These are phyloP conservation scores for Penicillium subrubescens DNA, from an alignment of 495 filamentous ascomycete genomes.

Conservation along the genomic window DNA sequence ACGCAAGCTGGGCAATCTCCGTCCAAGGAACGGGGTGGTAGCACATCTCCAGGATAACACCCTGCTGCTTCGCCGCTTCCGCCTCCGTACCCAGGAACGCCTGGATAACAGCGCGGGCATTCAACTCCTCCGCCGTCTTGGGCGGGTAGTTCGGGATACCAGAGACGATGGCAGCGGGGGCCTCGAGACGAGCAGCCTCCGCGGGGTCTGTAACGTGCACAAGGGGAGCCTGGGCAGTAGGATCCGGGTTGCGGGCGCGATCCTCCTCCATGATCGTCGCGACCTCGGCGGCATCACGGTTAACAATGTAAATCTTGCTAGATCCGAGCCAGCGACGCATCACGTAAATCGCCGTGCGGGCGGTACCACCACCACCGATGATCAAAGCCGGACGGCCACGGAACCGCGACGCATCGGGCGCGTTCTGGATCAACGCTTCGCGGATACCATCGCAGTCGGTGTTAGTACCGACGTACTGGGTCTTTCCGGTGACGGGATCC, in stretches of 20 bases:
- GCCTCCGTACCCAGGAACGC: slow-evolving; percentile 47
- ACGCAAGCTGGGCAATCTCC: slow-evolving; percentile 57
- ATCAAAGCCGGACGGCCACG: slow-evolving; percentile 60
- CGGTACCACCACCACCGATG: slow-evolving; percentile 69
- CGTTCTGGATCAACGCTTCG: slow-evolving; percentile 66
- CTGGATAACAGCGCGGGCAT: slow-evolving; percentile 57
- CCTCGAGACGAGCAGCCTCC: slow-evolving; percentile 57
- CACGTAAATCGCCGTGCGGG: slow-evolving; percentile 70
- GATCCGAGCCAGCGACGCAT: slow-evolving; percentile 64
- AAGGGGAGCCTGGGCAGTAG: slow-evolving; percentile 48
- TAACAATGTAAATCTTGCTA: slow-evolving; percentile 70
- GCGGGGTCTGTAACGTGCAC: slow-evolving; percentile 56
- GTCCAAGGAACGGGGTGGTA: slow-evolving; percentile 73
- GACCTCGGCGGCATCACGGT: slow-evolving; percentile 65
- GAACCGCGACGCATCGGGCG: slow-evolving; percentile 43
- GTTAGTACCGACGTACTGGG: slow-evolving; percentile 66
- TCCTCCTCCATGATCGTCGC: slow-evolving; percentile 60
- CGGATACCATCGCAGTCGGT: slow-evolving; percentile 75
- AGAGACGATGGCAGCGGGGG: slow-evolving; percentile 62
- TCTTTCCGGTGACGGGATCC: slow-evolving; percentile 38
- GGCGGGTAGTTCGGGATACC: slow-evolving; percentile 73
- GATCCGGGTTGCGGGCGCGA: slow-evolving; percentile 32
- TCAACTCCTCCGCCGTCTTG: slow-evolving; percentile 58
- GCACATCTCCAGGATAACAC: slow-evolving; percentile 77
- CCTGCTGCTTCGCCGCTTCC: slow-evolving; percentile 46